Evolutionary conservation across 2,329 filamentous ascomycete genomes (phyloP).

Genomic region (Pochonia chlamydosporia): DNA sequence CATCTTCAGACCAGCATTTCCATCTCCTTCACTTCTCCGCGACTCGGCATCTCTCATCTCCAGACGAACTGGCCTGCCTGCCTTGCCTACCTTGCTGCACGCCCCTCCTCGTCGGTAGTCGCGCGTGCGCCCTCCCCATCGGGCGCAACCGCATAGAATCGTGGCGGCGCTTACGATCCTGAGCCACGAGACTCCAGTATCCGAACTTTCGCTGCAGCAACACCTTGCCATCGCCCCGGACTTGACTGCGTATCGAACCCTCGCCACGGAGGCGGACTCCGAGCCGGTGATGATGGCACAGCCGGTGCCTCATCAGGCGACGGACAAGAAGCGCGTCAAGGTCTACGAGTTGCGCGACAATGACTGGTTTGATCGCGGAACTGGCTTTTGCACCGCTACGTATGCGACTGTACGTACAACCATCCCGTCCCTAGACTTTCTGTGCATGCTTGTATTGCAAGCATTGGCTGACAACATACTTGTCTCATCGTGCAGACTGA

Average conservation of each 20-base stretch:
- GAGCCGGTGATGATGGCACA: slow-evolving; percentile 67
- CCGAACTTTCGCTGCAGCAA: slow-evolving; percentile 54
- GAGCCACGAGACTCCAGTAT: slow-evolving; percentile 41
- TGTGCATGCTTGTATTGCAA: too few species aligned
- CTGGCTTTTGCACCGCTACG: slow-evolving; percentile 84
- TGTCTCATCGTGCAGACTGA: slow-evolving; percentile 39
- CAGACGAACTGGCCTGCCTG: slow-evolving; percentile 1
- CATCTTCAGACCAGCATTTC: not conserved
- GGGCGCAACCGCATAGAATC: slow-evolving; percentile 29
- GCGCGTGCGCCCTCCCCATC: slow-evolving; percentile 10
- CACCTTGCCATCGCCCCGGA: slow-evolving; percentile 52
- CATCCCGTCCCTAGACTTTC: too few species aligned
- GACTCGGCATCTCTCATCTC: slow-evolving; percentile 2
- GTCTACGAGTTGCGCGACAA: slow-evolving; percentile 98
- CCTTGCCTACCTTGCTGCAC: not conserved
- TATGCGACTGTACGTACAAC: slow-evolving; percentile 59
- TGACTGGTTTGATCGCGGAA: slow-evolving; percentile 98
- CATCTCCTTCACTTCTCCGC: not conserved
- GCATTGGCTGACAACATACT: too few species aligned
- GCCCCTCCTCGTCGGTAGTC: not conserved
- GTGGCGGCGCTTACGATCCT: slow-evolving; percentile 54
- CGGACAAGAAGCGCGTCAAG: slow-evolving; percentile 79
- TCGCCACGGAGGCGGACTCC: slow-evolving; percentile 46
- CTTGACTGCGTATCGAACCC: slow-evolving; percentile 43
- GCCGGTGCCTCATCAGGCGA: slow-evolving; percentile 61